Evolutionary conservation across 2,329 filamentous ascomycete genomes (phyloP).

Genomic region (Blastomyces parvus): DNA sequence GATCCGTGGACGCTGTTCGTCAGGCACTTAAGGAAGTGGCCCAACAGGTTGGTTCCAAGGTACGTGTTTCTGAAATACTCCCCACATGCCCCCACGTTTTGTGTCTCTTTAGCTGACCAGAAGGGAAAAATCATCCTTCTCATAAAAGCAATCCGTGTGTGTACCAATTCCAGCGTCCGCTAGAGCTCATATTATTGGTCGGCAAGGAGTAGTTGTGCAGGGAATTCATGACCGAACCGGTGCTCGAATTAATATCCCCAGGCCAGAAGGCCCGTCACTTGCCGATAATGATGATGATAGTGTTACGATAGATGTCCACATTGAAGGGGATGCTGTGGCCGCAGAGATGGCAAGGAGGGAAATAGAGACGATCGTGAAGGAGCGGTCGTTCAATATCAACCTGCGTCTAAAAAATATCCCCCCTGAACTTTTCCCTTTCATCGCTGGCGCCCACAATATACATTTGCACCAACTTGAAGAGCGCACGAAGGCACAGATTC

Average conservation of each 20-base stretch:
- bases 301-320: constrained; percentile 68
- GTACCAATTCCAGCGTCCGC: constrained; percentile 76
- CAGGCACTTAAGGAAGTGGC: constrained; percentile 85
- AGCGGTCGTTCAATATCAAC: constrained; percentile 72
- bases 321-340: constrained; percentile 86
- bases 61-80: constrained; percentile 36
- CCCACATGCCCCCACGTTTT: not conserved
- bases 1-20: constrained; percentile 72
- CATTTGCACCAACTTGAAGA: constrained; percentile 59
- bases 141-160: constrained; percentile 52
- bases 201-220: constrained; percentile 81
- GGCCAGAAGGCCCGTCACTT: constrained; percentile 55
- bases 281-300: constrained; percentile 68
- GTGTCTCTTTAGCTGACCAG: not conserved
- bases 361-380: constrained; percentile 78
- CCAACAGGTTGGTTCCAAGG: constrained; percentile 76
- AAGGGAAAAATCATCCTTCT: too few relatives aligned
- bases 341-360: constrained; percentile 73
- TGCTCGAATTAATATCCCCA: constrained; percentile 82
- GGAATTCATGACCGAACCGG: constrained; percentile 81
- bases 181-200: constrained; percentile 85
- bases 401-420: constrained; percentile 75
- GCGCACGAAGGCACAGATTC: constrained; percentile 65
- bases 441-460: constrained; percentile 68
- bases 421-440: constrained; percentile 89